Conservation (phyloP, 1,284 basidiomycete genomes). For the Acaromyces ingoldii region DNA sequence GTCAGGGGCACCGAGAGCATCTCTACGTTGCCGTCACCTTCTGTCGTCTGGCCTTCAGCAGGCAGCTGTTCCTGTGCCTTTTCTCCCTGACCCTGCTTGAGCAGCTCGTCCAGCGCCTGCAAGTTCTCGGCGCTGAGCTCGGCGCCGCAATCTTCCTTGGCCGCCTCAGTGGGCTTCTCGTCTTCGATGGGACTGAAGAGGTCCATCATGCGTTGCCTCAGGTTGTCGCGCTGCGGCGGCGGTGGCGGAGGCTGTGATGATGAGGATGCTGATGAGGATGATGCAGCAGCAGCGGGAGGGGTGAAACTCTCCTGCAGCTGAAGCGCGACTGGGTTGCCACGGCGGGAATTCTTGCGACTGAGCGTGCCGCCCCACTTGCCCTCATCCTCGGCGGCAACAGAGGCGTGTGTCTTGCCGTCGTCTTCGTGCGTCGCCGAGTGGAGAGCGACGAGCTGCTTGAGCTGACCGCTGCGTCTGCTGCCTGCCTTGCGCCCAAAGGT, state of each 20-base stretch:
- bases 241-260: too few species aligned
- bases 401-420: not conserved
- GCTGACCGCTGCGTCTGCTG: too few species aligned
- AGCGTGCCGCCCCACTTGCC: slow-evolving; percentile 31
- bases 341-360: slow-evolving; percentile 14
- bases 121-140: not conserved
- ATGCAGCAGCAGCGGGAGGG: too few species aligned
- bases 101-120: not conserved
- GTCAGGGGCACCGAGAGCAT: slow-evolving; percentile 27
- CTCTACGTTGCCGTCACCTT: too few species aligned
- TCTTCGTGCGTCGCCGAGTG: slow-evolving; percentile 12
- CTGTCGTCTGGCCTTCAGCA: too few species aligned
- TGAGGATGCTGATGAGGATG: too few species aligned
- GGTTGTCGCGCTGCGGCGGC: too few species aligned
- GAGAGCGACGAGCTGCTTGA: too few species aligned
- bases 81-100: too few species aligned
- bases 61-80: too few species aligned
- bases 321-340: slow-evolving; percentile 6
- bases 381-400: slow-evolving; percentile 14
- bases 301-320: too few species aligned
- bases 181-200: slow-evolving; percentile 16
- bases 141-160: not conserved
- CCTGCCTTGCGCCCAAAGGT: too few species aligned
- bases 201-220: slow-evolving; percentile 9
- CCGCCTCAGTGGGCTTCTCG: slow-evolving; percentile 18